Conservation (phyloP, 1,284 basidiomycete species). For the Malassezia restricta region DNA sequence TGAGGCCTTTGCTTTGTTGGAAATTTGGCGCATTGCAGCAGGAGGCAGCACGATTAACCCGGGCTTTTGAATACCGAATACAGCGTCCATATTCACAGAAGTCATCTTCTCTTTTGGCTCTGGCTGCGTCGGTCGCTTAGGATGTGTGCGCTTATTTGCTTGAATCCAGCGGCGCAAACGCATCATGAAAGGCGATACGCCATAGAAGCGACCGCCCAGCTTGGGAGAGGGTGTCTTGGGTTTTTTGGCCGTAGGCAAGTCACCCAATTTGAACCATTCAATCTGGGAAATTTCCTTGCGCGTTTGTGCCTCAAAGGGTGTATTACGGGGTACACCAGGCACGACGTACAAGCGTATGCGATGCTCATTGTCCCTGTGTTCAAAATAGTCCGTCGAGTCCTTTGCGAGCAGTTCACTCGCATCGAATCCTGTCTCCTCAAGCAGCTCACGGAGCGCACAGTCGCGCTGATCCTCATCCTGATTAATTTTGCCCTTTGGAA, state of each 20-base stretch:
- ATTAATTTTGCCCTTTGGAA: conserved; percentile 98
- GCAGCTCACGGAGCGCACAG: conserved; percentile 53
- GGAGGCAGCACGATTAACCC: conserved; percentile 9
- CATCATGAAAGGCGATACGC: conserved; percentile 81
- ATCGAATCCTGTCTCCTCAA: conserved; percentile 45
- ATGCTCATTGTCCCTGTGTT: conserved; percentile 72
- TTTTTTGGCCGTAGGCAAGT: conserved; percentile 85
- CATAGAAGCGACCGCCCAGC: conserved; percentile 67
- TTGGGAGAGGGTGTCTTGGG: conserved; percentile 53
- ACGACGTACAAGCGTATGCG: conserved; percentile 89
- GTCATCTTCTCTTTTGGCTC: background rate
- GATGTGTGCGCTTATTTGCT: conserved; percentile 30
- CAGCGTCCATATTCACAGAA: background rate
- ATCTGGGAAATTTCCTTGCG: conserved; percentile 98
- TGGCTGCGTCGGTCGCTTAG: conserved; percentile 12
- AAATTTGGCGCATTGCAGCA: conserved; percentile 3
- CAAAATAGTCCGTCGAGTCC: conserved; percentile 56
- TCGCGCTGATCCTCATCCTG: conserved; percentile 55
- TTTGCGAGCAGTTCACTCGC: conserved; percentile 25
- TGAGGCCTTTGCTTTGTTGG: background rate
- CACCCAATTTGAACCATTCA: conserved; percentile 81
- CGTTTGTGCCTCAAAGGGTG: conserved; percentile 79
- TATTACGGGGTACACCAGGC: conserved; percentile 75
- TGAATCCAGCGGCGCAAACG: conserved; percentile 42
- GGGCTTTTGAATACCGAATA: conserved; percentile 2